A percentile compares a stretch with the other conserved stretches of the same genome.
phyloP scores from a whole-genome alignment of 352 stramenopile species.

The Phytopythium delawarense region DNA sequence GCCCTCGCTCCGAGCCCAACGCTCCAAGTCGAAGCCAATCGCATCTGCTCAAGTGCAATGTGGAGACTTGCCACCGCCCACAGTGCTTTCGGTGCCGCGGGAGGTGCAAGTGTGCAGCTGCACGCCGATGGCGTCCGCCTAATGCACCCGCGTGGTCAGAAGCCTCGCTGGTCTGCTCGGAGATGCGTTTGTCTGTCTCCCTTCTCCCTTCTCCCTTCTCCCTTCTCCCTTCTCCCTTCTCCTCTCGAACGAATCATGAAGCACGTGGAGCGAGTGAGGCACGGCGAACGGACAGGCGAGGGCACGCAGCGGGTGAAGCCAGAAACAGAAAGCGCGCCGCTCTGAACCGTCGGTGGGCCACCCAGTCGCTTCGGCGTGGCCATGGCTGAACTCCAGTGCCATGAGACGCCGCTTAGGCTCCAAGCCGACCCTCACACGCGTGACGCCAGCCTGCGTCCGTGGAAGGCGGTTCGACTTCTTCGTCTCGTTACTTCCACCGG shows the following conservation, averaged over 20 bases:
- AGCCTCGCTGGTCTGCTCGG: background rate
- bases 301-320: background rate
- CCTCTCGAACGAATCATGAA: too few relatives aligned
- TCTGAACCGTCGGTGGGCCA: background rate
- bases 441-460: background rate
- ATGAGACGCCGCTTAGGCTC: background rate
- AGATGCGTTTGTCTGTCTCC: background rate
- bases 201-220: too few relatives aligned
- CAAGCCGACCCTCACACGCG: background rate
- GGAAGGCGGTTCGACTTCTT: background rate
- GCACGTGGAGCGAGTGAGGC: background rate
- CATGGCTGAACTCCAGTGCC: background rate
- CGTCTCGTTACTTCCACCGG: constrained; percentile 1
- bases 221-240: too few relatives aligned
- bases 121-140: background rate
- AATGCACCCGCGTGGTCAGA: background rate
- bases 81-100: background rate
- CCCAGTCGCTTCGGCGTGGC: background rate
- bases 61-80: background rate
- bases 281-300: background rate
- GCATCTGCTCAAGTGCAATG: background rate
- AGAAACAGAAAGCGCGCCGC: background rate
- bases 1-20: background rate
- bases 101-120: background rate
- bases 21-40: background rate